Conservation (phyloP, 805 yeast genomes). For the Candida sonorensis region DNA sequence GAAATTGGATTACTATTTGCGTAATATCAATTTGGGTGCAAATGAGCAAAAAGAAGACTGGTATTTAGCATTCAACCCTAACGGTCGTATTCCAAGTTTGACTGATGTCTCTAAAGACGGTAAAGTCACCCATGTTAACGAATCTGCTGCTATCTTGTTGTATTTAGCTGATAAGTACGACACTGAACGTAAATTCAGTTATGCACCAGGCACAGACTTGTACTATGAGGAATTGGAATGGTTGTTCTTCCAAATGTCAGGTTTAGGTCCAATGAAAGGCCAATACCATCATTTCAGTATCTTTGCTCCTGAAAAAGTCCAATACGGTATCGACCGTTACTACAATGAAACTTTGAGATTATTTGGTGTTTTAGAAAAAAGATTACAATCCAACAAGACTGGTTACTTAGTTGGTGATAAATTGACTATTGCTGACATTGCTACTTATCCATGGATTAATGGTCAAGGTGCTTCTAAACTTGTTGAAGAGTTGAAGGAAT, state of each 20-base stretch:
- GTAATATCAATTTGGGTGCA: slow-evolving; percentile 34
- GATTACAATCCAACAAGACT: slow-evolving; percentile 37
- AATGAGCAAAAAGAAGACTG: slow-evolving; percentile 49
- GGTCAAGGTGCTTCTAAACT: not conserved
- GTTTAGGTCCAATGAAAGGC: slow-evolving; percentile 58
- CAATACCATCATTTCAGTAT: slow-evolving; percentile 44
- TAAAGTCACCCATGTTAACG: slow-evolving; percentile 38
- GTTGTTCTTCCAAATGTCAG: slow-evolving; percentile 51
- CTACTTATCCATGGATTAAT: slow-evolving; percentile 40
- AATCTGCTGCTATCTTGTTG: slow-evolving; percentile 55
- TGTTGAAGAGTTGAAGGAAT: slow-evolving; percentile 24
- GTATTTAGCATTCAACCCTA: slow-evolving; percentile 51
- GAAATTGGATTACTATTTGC: slow-evolving; percentile 34
- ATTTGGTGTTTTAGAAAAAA: slow-evolving; percentile 46
- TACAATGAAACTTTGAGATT: slow-evolving; percentile 44
- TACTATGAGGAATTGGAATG: slow-evolving; percentile 51
- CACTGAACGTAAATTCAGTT: slow-evolving; percentile 40
- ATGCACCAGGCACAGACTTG: slow-evolving; percentile 28
- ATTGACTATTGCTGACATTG: slow-evolving; percentile 53
- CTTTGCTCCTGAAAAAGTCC: slow-evolving; percentile 44
- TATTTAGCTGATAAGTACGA: slow-evolving; percentile 59
- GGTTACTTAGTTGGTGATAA: slow-evolving; percentile 59
- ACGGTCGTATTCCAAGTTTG: slow-evolving; percentile 58
- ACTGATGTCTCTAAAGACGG: slow-evolving; percentile 35
- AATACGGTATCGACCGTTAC: slow-evolving; percentile 49